phyloP scores from a whole-genome alignment of 192 early-diverging fungal genomes.

The Spizellomyces sp. region DNA sequence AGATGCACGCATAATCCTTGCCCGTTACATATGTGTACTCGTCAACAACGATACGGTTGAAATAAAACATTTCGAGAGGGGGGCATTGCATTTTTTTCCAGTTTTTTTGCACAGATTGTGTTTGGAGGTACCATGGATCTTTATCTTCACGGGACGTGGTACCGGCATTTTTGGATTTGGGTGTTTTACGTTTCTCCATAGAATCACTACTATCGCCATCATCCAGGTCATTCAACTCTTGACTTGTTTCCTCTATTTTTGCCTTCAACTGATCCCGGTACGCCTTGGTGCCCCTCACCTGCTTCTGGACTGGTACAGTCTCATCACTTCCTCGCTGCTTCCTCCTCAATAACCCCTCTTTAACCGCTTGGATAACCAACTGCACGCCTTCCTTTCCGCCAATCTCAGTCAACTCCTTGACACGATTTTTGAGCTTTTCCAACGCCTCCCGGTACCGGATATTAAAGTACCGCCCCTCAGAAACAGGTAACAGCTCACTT shows the following conservation, averaged over 20 bases:
- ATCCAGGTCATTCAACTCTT: background rate
- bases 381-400: slow-evolving; percentile 8
- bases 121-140: slow-evolving; percentile 45
- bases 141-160: background rate
- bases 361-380: slow-evolving; percentile 16
- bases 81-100: slow-evolving; percentile 45
- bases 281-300: background rate
- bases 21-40: slow-evolving; percentile 49
- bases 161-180: slow-evolving; percentile 11
- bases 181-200: background rate
- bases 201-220: background rate
- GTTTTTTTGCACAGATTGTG: slow-evolving; percentile 22
- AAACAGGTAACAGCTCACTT: slow-evolving; percentile 29
- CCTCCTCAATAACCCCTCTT: background rate
- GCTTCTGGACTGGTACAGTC: background rate
- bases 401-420: slow-evolving; percentile 24
- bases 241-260: background rate
- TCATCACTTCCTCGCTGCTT: background rate
- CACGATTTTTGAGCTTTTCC: slow-evolving; percentile 20
- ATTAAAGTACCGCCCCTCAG: slow-evolving; percentile 41
- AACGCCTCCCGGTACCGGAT: slow-evolving; percentile 36
- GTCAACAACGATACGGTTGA: slow-evolving; percentile 51
- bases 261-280: background rate
- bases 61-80: slow-evolving; percentile 47
- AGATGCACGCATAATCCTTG: slow-evolving; percentile 36